Percentiles rank a stretch among this genome's conserved stretches.
Evolutionary conservation across 306 rosid species (phyloP).

Genomic region (Cotoneaster glaucophyllus): DNA sequence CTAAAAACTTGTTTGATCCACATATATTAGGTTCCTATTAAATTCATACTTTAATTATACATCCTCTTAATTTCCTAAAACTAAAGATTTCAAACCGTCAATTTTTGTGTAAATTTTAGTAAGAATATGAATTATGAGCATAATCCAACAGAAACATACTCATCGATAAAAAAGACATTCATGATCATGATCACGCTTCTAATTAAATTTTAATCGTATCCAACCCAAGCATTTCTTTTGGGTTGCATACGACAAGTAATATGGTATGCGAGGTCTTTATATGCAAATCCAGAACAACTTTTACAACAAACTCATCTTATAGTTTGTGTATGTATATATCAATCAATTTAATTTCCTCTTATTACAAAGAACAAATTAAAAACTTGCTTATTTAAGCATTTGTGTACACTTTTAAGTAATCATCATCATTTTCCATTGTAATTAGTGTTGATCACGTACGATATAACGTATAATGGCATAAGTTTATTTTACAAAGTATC

Average conservation of each 20-base stretch:
- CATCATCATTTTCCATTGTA: neutral
- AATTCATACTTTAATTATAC: neutral
- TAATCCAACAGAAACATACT: neutral
- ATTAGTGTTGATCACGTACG: no score
- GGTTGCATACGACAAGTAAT: neutral
- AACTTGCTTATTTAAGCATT: neutral
- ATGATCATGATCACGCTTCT: neutral
- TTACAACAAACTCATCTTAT: neutral
- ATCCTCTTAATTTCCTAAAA: neutral
- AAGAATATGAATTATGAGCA: neutral
- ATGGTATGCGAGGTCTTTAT: neutral
- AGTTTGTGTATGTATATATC: neutral
- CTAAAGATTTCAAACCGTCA: neutral
- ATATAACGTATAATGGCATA: no score
- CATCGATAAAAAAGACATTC: neutral
- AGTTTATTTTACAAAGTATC: no score
- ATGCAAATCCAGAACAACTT: neutral
- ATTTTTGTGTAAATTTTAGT: neutral
- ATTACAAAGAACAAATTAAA: neutral
- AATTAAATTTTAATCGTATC: neutral
- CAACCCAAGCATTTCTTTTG: neutral
- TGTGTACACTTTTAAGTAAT: neutral
- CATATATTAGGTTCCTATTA: neutral
- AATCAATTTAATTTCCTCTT: neutral
- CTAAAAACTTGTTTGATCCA: neutral